Evolutionary conservation across 1,284 basidiomycete species (phyloP), one percentile per base, ranked within the genome.

Genomic region (Cutaneotrichosporon sp.): DNA sequence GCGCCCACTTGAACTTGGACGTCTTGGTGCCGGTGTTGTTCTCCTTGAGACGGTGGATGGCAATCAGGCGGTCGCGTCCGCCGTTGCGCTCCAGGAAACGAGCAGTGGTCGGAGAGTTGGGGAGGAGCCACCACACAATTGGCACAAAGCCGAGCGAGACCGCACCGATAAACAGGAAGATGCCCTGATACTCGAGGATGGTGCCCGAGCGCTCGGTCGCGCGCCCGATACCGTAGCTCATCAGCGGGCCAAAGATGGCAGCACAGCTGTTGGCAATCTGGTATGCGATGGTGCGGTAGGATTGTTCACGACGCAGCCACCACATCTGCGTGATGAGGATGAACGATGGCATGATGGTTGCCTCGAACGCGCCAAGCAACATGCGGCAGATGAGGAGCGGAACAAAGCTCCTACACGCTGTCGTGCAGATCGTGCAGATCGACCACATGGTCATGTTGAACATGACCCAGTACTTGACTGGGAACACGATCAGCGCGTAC

Each of bases 141-240:
- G 83, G 84, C 18, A 81, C 82, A 38, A 76, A 75, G n/a, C 76
- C 80, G 22, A 84, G 69, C 8, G 84, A 83, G 52, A 85, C 68
- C 10, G 80, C 72, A 36, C 84, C 85, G 62, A 84, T 83, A 75
- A 85, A 84, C 40, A 85, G 71, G 73, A 84, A 85, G 62, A 85
- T 84, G 18, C 77, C 81, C 78, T 84, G 71, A 69, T 76, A 79
- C 21, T 62, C 58, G 56, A 66, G 66, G 65, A 76, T 63, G 34
- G 26, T 51, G 56, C 49, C 47, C 21, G 66, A 64, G 30, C 49
- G 58, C 53, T 67, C 55, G 21, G 69, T 65, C 14, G 70, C 73
- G 42, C 72, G 64, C 21, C 76, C 76, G 62, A 77, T 73, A 38
- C 70, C 77, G 69, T 76, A 79, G 18, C 70, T 67, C 38, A 80